A percentile compares a stretch with the other conserved stretches of the same genome.
phyloP scores from a whole-genome alignment of 176 grass and related monocot genomes.

The Oryza meridionalis region DNA sequence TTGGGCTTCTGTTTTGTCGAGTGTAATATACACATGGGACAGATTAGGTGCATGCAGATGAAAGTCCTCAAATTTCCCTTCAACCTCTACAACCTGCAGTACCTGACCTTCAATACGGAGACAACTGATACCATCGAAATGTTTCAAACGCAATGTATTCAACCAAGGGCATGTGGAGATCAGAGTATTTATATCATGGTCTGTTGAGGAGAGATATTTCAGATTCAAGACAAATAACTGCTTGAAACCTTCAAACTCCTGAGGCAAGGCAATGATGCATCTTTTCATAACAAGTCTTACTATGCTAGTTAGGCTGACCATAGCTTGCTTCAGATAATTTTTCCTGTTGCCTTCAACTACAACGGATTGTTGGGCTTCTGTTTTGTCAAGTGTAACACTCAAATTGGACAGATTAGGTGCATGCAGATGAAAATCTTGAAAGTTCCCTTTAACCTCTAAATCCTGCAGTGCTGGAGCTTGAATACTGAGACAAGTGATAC shows the following conservation, averaged over 20 bases:
- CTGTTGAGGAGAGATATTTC: conserved; percentile 10
- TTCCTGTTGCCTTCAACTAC: neutral
- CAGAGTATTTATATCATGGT: conserved; percentile 12
- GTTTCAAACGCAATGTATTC: neutral
- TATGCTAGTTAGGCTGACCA: conserved; percentile 1
- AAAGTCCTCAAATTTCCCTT: conserved; percentile 14
- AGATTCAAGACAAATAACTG: neutral
- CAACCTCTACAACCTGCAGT: neutral
- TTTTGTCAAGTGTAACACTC: neutral
- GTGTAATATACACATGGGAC: neutral
- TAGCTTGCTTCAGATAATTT: conserved; percentile 18
- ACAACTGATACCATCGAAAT: conserved; percentile 19
- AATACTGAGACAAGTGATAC: conserved; percentile 13
- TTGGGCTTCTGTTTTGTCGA: neutral
- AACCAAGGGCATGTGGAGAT: conserved; percentile 3
- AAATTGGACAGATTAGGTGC: neutral
- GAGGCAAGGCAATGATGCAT: neutral
- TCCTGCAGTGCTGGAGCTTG: neutral
- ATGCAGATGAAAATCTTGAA: conserved; percentile 1
- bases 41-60: conserved; percentile 1
- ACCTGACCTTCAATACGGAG: neutral
- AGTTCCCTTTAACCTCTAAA: neutral
- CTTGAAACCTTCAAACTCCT: conserved; percentile 17
- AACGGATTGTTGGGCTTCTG: conserved; percentile 1
- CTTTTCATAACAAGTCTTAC: neutral